phyloP scores from a whole-genome alignment of 2,329 filamentous ascomycete species.

The Nannizziopsis barbatae region DNA sequence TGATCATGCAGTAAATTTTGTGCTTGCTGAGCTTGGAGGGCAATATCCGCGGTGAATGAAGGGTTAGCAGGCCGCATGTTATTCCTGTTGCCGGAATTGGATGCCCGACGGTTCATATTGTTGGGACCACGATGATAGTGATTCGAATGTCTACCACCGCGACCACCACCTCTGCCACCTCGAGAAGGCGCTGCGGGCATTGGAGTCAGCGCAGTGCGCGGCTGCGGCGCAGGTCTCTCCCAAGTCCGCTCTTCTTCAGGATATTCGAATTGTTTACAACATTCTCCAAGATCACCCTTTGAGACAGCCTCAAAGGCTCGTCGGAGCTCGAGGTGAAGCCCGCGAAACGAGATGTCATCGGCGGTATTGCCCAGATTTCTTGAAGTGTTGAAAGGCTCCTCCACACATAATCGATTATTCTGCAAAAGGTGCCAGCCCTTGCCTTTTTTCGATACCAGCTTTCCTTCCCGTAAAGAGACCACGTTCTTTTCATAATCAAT shows the following conservation, averaged over 20 bases:
- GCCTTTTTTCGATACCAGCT: conserved; percentile 64
- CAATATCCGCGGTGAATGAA: conserved; percentile 25
- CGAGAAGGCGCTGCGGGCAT: conserved; percentile 34
- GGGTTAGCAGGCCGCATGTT: conserved; percentile 32
- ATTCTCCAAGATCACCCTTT: conserved; percentile 65
- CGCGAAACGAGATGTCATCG: conserved; percentile 86
- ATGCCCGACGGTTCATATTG: conserved; percentile 42
- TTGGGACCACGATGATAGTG: conserved; percentile 39
- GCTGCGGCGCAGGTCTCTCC: conserved; percentile 47
- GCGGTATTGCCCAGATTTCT: conserved; percentile 93
- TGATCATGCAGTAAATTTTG: conserved; percentile 40
- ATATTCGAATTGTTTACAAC: conserved; percentile 78
- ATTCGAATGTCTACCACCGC: conserved; percentile 41
- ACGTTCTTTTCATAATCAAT: conserved; percentile 78
- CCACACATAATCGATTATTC: conserved; percentile 82
- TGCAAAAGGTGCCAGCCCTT: conserved; percentile 76
- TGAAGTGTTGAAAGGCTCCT: conserved; percentile 85
- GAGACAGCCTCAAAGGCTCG: conserved; percentile 76
- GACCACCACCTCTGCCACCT: conserved; percentile 39
- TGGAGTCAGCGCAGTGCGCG: conserved; percentile 42
- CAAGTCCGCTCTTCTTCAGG: conserved; percentile 60
- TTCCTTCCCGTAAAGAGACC: conserved; percentile 74
- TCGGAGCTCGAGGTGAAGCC: conserved; percentile 78
- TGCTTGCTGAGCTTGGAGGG: conserved; percentile 33
- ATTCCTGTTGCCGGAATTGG: conserved; percentile 43